Conservation (phyloP, 805 yeast species). For the Yamadazyma paraphyllophila region DNA sequence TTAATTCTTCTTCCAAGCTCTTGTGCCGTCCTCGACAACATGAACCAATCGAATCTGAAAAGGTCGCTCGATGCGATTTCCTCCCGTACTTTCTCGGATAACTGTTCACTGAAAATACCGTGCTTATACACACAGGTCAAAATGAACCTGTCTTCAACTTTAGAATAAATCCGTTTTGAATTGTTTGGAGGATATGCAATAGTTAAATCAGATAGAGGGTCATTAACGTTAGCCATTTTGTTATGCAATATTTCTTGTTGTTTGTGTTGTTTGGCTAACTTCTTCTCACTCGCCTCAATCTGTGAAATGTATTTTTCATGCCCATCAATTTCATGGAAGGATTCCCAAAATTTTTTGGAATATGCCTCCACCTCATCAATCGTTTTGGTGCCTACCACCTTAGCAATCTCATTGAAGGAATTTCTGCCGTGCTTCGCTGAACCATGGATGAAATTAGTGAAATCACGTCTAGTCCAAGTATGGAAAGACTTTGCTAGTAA, state of each 20-base stretch:
- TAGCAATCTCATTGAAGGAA: constrained; percentile 47
- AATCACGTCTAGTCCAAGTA: constrained; percentile 73
- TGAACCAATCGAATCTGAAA: constrained; percentile 72
- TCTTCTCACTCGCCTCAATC: constrained; percentile 72
- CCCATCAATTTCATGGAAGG: constrained; percentile 61
- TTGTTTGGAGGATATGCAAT: constrained; percentile 82
- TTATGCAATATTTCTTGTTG: constrained; percentile 56
- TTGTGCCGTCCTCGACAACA: constrained; percentile 66
- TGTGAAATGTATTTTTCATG: constrained; percentile 68
- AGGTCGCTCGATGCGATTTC: constrained; percentile 59
- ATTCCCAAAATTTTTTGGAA: constrained; percentile 61
- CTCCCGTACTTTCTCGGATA: constrained; percentile 63
- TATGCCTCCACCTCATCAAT: constrained; percentile 59
- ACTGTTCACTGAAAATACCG: constrained; percentile 59
- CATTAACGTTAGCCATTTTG: constrained; percentile 53
- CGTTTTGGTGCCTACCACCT: constrained; percentile 55
- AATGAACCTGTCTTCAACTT: constrained; percentile 67
- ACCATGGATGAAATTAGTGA: constrained; percentile 66
- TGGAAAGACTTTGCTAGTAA: constrained; percentile 58
- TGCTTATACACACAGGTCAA: constrained; percentile 58
- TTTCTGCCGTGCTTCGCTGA: constrained; percentile 66
- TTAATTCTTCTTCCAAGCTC: constrained; percentile 69
- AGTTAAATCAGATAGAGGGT: constrained; percentile 59
- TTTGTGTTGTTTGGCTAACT: constrained; percentile 49
- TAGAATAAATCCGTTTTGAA: constrained; percentile 70